Base-by-base conservation (phyloP, 2,329 filamentous ascomycete species). In the Lecanicillium sp. region DNA sequence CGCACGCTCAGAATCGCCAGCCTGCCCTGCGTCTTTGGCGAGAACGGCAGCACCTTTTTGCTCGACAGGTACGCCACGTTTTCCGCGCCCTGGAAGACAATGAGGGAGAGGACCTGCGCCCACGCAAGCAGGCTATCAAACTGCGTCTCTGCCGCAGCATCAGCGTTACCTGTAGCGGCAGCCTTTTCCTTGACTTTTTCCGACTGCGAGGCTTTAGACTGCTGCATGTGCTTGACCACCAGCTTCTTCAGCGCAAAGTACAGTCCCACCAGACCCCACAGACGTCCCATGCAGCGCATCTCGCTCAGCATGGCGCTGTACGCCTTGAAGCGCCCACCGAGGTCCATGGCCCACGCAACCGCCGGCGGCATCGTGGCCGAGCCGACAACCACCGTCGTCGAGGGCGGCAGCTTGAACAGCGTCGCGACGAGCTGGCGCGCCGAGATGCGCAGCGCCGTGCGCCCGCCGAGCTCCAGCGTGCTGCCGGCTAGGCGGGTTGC, bases 231-330 rank as follows among this genome's bases (percentile, higher is more conserved):
- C 44, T 53, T 52, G 22, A 59, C 43, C 6, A 69, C 42, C n/a
- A 80, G 63, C 39, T 55, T 58, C 45, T 75, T 71, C 13, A 70
- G 78, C 69, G 80, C 83, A 47, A 80, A 66, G 60, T 85, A 84
- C 57, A 94, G 68, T 36, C 79, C 79, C 54, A 95, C 51, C 51
- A 89, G 56, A 1, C 78, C 81, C 82, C 85, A 94, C 20, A 95
- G 69, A 1, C 88, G 74, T 45, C 75, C 64, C 55, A 89, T 85
- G 42, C 80, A 82, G 44, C 85, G 71, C 44, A 79, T 75, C 54
- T 92, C 85, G 48, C 71, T 71, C 33, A 92, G 68, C 38, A 90
- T 65, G 25, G 62, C 69, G 14, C 79, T 76, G 12, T 94, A 68
- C 12, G 64, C 70, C 60, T 67, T 71, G 54, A 86, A 64, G 51